These are phyloP conservation scores for Takakia lepidozioides DNA, from an alignment of 225 moss, liverwort and hornwort genomes.

Conservation along the genomic window DNA sequence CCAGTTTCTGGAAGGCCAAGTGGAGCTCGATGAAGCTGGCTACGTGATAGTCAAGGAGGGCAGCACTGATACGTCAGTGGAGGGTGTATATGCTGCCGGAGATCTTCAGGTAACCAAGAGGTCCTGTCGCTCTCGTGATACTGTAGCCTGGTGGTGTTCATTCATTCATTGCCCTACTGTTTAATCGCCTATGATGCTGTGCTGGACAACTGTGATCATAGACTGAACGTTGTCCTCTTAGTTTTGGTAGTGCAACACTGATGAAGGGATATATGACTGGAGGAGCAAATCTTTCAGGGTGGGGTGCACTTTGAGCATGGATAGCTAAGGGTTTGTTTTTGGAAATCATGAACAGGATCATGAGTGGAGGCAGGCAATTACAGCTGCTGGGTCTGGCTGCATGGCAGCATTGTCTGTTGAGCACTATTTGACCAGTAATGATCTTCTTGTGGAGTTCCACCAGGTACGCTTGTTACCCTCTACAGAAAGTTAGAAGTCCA, in stretches of 20 bases:
- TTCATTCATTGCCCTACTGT: too few species aligned
- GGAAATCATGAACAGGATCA: conserved; percentile 57
- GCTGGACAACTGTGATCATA: background rate
- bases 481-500: background rate
- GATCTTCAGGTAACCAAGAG: conserved; percentile 84
- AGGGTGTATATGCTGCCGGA: conserved; percentile 92
- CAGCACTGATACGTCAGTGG: conserved; percentile 71
- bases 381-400: conserved; percentile 95
- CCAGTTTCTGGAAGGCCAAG: conserved; percentile 71
- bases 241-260: too few species aligned
- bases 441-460: conserved; percentile 96
- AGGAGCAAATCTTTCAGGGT: background rate
- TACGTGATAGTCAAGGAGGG: conserved; percentile 83
- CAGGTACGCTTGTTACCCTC: conserved; percentile 38
- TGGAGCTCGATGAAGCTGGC: conserved; percentile 85
- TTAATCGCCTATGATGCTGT: too few species aligned
- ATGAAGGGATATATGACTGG: background rate
- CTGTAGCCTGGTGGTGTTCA: too few species aligned
- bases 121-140: too few species aligned
- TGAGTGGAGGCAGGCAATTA: conserved; percentile 97
- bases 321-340: background rate
- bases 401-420: conserved; percentile 96
- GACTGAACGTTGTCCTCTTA: background rate
- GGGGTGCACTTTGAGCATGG: background rate
- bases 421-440: conserved; percentile 67